Evolutionary conservation across 805 yeast species (phyloP).

Genomic region (Barnettozyma siamensis): DNA sequence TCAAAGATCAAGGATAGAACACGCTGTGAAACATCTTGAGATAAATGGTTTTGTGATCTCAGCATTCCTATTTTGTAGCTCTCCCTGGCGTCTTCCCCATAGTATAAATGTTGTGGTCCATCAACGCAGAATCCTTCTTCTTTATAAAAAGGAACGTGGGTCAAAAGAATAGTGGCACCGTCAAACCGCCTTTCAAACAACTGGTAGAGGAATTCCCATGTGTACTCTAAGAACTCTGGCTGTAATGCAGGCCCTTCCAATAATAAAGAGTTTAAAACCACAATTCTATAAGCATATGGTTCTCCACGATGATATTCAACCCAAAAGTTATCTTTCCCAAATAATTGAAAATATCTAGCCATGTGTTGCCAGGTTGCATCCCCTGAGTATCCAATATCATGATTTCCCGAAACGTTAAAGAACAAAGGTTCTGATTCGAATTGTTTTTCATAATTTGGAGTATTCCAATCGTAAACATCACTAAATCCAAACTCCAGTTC

Average conservation of each 20-base stretch:
- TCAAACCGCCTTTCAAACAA: conserved; percentile 49
- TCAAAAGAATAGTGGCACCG: conserved; percentile 78
- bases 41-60: conserved; percentile 82
- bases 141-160: conserved; percentile 89
- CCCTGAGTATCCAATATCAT: conserved; percentile 93
- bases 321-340: conserved; percentile 84
- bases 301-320: conserved; percentile 60
- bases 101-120: conserved; percentile 69
- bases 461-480: conserved; percentile 65
- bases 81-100: conserved; percentile 48
- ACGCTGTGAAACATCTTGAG: conserved; percentile 56
- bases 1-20: conserved; percentile 71
- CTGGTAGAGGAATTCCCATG: conserved; percentile 68
- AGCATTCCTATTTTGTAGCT: conserved; percentile 66
- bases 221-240: conserved; percentile 56
- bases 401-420: conserved; percentile 88
- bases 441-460: conserved; percentile 25
- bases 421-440: conserved; percentile 55
- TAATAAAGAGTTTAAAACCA: conserved; percentile 78
- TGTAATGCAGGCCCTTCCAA: conserved; percentile 89
- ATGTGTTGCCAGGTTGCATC: conserved; percentile 91
- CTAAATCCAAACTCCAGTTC: conserved; percentile 45
- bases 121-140: conserved; percentile 78
- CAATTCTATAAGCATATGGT: conserved; percentile 76
- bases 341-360: conserved; percentile 65